Evolutionary conservation across 768 basidiomycete species (phyloP), one percentile per base, ranked within the genome.

Genomic region (Tricholoma flavovirens): DNA sequence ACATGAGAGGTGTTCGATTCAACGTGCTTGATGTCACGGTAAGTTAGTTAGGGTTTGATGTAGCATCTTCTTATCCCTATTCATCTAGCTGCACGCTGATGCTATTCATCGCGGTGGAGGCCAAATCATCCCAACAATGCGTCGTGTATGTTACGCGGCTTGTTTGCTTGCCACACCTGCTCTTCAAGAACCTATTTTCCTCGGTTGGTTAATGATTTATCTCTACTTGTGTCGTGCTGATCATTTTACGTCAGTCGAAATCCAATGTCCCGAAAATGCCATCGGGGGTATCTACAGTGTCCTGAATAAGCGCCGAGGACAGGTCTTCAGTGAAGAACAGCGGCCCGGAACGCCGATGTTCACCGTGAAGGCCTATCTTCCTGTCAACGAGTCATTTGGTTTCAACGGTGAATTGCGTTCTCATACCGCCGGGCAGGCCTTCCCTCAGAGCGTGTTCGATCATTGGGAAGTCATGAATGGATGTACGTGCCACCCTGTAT

Each of bases 41-140:
- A 74, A 61, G 85, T 51, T 59, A 5, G 6, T 21, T 17, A 17
- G 3, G 30, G 15, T 12, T 17, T 14, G n/a, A 30, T 32, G 15
- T 43, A 30, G 26, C 40, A 19, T 29, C n/a, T 48, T 12, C 22
- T 51, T 3, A 59, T 15, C 9, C 19, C 36, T 36, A 29, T 49
- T 30, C 48, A 59, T 30, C 14, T 68, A 93, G 91, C 81, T 99
- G 57, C 96, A 98, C 75, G 79, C 97, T 69, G 97, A 99, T 80
- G 95, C 97, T 59, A 98, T 99, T 69, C 97, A 99, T 75, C 91
- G 97, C 78, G 97, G 97, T 71, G 96, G 96, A 79, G 97, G 97
- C 73, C 93, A 99, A 76, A 83, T 99, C 67, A 98, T 99, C 73
- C 97, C 97, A 51, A 95, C 93, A 35, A 93, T 90, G 75, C 89